Evolutionary conservation across 2,329 filamentous ascomycete species (phyloP), one percentile per base, ranked within the genome.

Genomic region (Hymenotorrendiella dingleyae): DNA sequence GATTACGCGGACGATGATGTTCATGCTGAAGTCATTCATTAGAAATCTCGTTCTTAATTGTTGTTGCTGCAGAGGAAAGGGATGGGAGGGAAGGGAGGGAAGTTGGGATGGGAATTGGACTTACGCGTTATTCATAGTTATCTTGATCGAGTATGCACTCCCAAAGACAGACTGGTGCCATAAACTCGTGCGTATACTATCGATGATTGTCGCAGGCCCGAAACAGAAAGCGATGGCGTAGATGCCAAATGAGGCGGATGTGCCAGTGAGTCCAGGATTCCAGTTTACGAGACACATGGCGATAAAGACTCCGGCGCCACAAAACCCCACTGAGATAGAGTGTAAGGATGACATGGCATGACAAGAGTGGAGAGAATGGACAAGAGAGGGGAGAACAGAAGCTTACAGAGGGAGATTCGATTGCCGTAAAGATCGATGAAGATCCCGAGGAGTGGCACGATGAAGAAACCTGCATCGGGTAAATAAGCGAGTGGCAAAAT

Each of bases 131-230:
- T 81, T 80, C 54, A 80, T 74, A 17, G 73, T 73, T 26, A 81
- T 71, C 45, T 82, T 82, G 43, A 80, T 59, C 1, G 74, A 68
- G 46, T 80, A 81, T 0, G 72, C 78, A 0, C 74, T 72, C 0
- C 77, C 78, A 45, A 81, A 82, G 0, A 78, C 72, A 2, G 72
- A 72, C 43, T 76, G 72, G 20, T 78, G 67, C 72, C 74, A 79
- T 58, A 82, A 71, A 0, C 69, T 69, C 0, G 77, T 79, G 12
- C 78, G 73, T 20, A 80, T 76, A 17, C 72, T 66, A 53, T 82
- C 78, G 40, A 82, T 78, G 45, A 81, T 76, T 3, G 71, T 65
- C 0, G 76, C 78, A 0, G 77, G 75, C 0, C 77, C 77, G 2
- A 81, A 64, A 0, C 69, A 72, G 4, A 63, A 64, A 0, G 76